Evolutionary conservation across 176 grass and related monocot genomes (phyloP), one percentile per base, ranked within the genome.

Genomic region (Bromus sterilis): DNA sequence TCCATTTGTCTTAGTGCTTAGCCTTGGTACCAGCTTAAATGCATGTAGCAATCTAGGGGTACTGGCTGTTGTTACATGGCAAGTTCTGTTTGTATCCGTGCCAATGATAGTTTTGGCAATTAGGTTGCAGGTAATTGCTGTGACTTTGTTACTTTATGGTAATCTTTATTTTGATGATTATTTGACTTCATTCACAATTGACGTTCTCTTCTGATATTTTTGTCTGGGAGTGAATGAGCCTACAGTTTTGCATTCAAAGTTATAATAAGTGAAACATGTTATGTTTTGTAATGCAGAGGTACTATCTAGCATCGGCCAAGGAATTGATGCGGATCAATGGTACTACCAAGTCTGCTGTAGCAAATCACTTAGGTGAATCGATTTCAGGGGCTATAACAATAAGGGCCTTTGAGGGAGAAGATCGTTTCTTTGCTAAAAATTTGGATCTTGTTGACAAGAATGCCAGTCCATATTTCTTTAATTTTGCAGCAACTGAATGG

Each of bases 261-360:
- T 63, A 4, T 20, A 12, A 83, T 67, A 48, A 72, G 3, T 74
- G 37, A 78, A 42, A 14, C 65, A 34, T 86, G 30, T 37, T 64
- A 43, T 62, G 58, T 46, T 81, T 89, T 58, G 6, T 70, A 36
- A 68, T 89, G 66, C 48, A 98, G 96, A 93, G 89, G 30, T 98
- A 95, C 80, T 98, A 95, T 82, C 85, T 98, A 68, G 76, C 90
- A 57, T 89, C 96, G 11, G 87, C 93, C 49, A 98, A 91, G 85
- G 93, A 98, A 89, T 84, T 98, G 70, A 98, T 98, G 96, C 67
- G 96, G 43, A 89, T 98, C 75, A 95, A 98, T 89, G 96, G 96
- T 51, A 98, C 93, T 64, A 95, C 96, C 37, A 95, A 93, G 87
- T 98, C 96, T 77, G 76, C 86, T 64, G 66, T 98, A 28, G 88